These are phyloP conservation scores for Punica granatum DNA, from an alignment of 345 rosid genomes.

Conservation along the genomic window DNA sequence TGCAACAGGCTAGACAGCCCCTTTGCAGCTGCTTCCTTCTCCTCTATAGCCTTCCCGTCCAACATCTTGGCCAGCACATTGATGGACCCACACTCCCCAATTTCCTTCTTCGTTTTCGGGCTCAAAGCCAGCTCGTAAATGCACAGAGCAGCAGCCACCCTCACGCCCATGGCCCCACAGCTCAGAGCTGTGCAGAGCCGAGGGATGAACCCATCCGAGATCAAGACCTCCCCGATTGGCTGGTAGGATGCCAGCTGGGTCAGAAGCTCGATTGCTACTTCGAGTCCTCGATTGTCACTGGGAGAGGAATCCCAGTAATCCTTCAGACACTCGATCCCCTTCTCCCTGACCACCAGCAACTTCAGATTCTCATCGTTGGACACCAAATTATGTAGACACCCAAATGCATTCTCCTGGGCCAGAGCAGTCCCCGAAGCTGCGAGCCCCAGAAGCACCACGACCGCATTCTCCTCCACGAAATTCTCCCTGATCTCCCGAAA, in stretches of 20 bases:
- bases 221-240: slow-evolving; percentile 51
- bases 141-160: slow-evolving; percentile 69
- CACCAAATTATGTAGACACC: slow-evolving; percentile 67
- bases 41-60: slow-evolving; percentile 80
- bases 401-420: slow-evolving; percentile 73
- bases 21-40: slow-evolving; percentile 77
- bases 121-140: slow-evolving; percentile 42
- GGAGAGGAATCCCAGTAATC: slow-evolving; percentile 72
- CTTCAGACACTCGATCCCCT: slow-evolving; percentile 60
- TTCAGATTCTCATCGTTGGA: slow-evolving; percentile 47
- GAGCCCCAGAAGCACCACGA: slow-evolving; percentile 46
- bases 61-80: slow-evolving; percentile 56
- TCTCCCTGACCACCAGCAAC: slow-evolving; percentile 54
- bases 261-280: slow-evolving; percentile 53
- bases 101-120: slow-evolving; percentile 54
- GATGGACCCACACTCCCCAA: slow-evolving; percentile 61
- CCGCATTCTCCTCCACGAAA: slow-evolving; percentile 65
- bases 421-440: slow-evolving; percentile 62
- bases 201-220: slow-evolving; percentile 50
- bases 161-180: slow-evolving; percentile 58
- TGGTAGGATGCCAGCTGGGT: slow-evolving; percentile 46
- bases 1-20: slow-evolving; percentile 49
- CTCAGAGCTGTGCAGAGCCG: slow-evolving; percentile 44
- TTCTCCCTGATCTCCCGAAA: slow-evolving; percentile 56
- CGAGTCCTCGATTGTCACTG: slow-evolving; percentile 37